These are phyloP conservation scores for Diaporthe longicolla DNA, from an alignment of 2,329 filamentous ascomycete species.

Conservation along the genomic window DNA sequence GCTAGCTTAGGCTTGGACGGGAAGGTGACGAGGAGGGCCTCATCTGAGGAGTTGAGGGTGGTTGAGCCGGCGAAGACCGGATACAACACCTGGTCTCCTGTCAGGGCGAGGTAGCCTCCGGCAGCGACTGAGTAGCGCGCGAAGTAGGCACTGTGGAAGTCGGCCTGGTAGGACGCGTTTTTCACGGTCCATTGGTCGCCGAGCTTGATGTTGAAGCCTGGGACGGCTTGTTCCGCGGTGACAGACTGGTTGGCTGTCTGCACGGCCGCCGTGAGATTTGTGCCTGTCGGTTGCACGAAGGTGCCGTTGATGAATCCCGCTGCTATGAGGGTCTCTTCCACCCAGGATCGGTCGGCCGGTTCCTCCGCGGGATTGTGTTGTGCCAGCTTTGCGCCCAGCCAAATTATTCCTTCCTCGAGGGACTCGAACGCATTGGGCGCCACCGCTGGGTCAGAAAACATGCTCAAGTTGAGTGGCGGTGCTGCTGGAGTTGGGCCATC, in stretches of 20 bases:
- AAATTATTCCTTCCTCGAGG: slow-evolving; percentile 37
- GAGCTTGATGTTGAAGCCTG: slow-evolving; percentile 20
- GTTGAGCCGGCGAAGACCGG: slow-evolving; percentile 22
- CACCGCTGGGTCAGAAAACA: slow-evolving; percentile 34
- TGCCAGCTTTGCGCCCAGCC: slow-evolving; percentile 36
- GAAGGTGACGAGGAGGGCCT: slow-evolving; percentile 15
- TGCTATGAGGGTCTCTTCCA: slow-evolving; percentile 15
- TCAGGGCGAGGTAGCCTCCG: slow-evolving; percentile 40
- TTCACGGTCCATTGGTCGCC: slow-evolving; percentile 38
- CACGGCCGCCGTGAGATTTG: slow-evolving; percentile 39
- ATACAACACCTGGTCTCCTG: slow-evolving; percentile 40
- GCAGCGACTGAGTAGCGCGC: slow-evolving; percentile 30
- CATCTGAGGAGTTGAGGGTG: slow-evolving; percentile 34
- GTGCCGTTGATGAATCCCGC: slow-evolving; percentile 15
- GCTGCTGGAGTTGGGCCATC: neutral
- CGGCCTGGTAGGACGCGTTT: slow-evolving; percentile 18
- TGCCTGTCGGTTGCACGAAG: slow-evolving; percentile 30
- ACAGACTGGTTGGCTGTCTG: slow-evolving; percentile 36
- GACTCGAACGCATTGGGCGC: slow-evolving; percentile 14
- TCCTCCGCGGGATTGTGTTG: slow-evolving; percentile 26
- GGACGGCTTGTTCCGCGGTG: neutral
- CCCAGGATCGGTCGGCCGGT: neutral
- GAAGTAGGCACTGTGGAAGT: slow-evolving; percentile 30
- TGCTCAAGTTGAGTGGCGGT: slow-evolving; percentile 31
- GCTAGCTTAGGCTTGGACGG: slow-evolving; percentile 2